Evolutionary conservation across 1,139 yeast genomes (phyloP), one percentile per base, ranked within the genome.

Genomic region (Yamadazyma sp.): DNA sequence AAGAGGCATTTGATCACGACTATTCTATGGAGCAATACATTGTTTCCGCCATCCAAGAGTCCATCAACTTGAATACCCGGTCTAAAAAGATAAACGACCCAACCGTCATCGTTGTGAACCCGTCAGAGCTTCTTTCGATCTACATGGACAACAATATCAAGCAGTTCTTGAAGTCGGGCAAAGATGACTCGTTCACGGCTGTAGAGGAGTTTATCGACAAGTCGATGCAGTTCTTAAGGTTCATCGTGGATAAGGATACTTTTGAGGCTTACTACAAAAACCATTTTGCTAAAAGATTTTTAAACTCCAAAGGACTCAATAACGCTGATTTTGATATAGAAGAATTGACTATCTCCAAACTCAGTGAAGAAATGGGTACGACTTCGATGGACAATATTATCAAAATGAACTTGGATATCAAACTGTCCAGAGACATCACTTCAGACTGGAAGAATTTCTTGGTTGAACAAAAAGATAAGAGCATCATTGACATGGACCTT

Each of bases 371-470:
- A 55, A 75, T 86, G 53, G 97, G 97, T 0, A 73, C 87, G 2
- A 76, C 91, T 0, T 86, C 87, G 41, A 81, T 95, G 2, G 77
- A 86, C 3, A 86, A 85, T 53, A 73, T 91, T 32, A 92, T 88
- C 55, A 89, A 88, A 38, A 92, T 92, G 98, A 81, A 89, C 53
- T 77, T 80, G 50, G 98, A 92, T 56, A 81, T 91, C 47, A 78
- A 78, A 47, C 69, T 77, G 44, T 85, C 95, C 1, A 70, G 70
- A 39, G 89, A 81, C 32, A 59, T 81, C 15, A 76, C 85, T 27
- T 50, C 59, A 6, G 83, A 75, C 17, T 85, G 84, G 75, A 67
- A 58, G 44, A 59, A 51, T 18, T 47, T 53, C 40, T 48, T 47
- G 17, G 20, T 38, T 7, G 42, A 47, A n/a, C 43, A 52, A 10